phyloP scores from a whole-genome alignment of 2,329 filamentous ascomycete species.

The Alternaria sp. region DNA sequence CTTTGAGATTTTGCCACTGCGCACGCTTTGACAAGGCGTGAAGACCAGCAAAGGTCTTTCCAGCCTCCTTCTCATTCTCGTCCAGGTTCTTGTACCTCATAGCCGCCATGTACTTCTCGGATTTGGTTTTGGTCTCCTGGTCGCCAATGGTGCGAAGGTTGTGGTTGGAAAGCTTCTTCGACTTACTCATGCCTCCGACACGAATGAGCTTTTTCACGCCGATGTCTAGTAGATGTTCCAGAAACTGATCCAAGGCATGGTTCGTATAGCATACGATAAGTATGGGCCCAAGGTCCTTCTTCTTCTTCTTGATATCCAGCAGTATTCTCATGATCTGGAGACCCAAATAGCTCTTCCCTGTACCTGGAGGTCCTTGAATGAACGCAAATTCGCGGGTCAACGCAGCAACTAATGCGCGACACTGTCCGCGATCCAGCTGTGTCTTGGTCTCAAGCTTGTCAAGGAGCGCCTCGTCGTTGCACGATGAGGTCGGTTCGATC shows the following conservation, averaged over 20 bases:
- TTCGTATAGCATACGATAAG: slow-evolving; percentile 60
- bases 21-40: slow-evolving; percentile 14
- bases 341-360: slow-evolving; percentile 71
- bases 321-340: slow-evolving; percentile 66
- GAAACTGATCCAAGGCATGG: slow-evolving; percentile 65
- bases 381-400: slow-evolving; percentile 64
- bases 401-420: slow-evolving; percentile 61
- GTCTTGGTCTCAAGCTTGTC: slow-evolving; percentile 21
- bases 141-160: slow-evolving; percentile 56
- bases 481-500: slow-evolving; percentile 21
- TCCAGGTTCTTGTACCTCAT: slow-evolving; percentile 26
- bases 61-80: slow-evolving; percentile 10
- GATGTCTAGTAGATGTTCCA: slow-evolving; percentile 65
- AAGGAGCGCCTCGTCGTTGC: slow-evolving; percentile 26
- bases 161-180: slow-evolving; percentile 58
- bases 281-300: slow-evolving; percentile 54
- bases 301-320: slow-evolving; percentile 53
- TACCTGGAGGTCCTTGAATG: slow-evolving; percentile 76
- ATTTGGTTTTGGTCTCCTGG: slow-evolving; percentile 29
- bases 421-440: slow-evolving; percentile 61
- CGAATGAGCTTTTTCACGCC: slow-evolving; percentile 64
- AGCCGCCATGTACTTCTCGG: slow-evolving; percentile 19
- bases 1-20: slow-evolving; percentile 29
- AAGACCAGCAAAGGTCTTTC: slow-evolving; percentile 14
- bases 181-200: slow-evolving; percentile 67